Percentiles rank a stretch among this genome's conserved stretches.
Conservation (phyloP, 2,329 filamentous ascomycete genomes). For the Pleoardoris graminearum region DNA sequence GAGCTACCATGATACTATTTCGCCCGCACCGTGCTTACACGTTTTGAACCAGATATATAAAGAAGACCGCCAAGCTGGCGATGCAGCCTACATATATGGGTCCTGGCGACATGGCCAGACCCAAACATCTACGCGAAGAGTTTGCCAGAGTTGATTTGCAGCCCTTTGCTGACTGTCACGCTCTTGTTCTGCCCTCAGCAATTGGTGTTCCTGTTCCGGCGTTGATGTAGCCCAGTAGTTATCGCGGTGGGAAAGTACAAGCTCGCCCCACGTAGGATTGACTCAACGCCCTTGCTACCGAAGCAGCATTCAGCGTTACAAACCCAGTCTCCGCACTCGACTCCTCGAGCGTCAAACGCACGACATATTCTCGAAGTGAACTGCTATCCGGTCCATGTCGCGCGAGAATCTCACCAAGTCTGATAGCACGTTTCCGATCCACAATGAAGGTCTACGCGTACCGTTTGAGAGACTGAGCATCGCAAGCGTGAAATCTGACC, state of each 20-base stretch:
- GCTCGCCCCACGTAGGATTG: slow-evolving; percentile 1
- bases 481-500: background rate
- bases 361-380: background rate
- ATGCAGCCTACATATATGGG: background rate
- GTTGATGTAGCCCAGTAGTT: background rate
- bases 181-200: background rate
- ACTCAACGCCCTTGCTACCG: background rate
- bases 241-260: background rate
- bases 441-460: background rate
- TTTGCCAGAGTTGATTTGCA: background rate
- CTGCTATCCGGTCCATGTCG: background rate
- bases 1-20: background rate
- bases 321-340: background rate
- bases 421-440: background rate
- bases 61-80: background rate
- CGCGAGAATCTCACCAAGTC: background rate
- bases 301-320: background rate
- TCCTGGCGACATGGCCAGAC: background rate
- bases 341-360: background rate
- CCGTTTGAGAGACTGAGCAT: background rate
- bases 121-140: background rate
- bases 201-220: background rate
- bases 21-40: background rate
- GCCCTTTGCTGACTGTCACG: background rate
- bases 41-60: background rate